Percentiles rank a stretch among this genome's conserved stretches.
These are phyloP conservation scores for Diplodia intermedia DNA, from an alignment of 2,329 filamentous ascomycete species.

Conservation along the genomic window DNA sequence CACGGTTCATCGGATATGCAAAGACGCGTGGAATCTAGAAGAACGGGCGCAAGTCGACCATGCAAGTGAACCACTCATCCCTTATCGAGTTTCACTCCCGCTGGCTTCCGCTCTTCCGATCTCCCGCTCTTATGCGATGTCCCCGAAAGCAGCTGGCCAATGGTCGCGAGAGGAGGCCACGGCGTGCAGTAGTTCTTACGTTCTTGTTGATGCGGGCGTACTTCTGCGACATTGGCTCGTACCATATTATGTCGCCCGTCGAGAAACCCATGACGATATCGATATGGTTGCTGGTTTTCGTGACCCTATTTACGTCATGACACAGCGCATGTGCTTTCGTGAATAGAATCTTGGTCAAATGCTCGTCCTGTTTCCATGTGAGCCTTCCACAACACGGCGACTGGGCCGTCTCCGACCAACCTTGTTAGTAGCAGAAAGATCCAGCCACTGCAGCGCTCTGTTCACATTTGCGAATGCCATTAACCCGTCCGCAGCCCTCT, in stretches of 20 bases:
- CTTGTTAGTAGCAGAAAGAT: slow-evolving; percentile 78
- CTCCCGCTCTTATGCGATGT: not conserved
- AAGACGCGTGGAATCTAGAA: not conserved
- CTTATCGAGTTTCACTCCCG: slow-evolving; percentile 12
- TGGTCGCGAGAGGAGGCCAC: slow-evolving; percentile 4
- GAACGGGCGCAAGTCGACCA: not conserved
- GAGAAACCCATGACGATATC: slow-evolving; percentile 96
- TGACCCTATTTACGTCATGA: slow-evolving; percentile 87
- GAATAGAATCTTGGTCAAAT: slow-evolving; percentile 93
- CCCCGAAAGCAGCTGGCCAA: not conserved
- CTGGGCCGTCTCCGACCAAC: slow-evolving; percentile 44
- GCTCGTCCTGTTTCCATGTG: slow-evolving; percentile 69
- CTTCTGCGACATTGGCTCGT: slow-evolving; percentile 94
- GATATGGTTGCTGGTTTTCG: slow-evolving; percentile 79
- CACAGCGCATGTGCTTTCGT: slow-evolving; percentile 95
- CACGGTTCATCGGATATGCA: not conserved
- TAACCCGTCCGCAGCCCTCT: slow-evolving; percentile 77
- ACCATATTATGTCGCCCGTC: slow-evolving; percentile 97
- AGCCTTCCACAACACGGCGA: not conserved
- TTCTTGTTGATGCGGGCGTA: slow-evolving; percentile 98
- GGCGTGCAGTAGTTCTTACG: slow-evolving; percentile 53
- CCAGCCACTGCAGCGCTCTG: slow-evolving; percentile 93
- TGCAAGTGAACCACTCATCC: not conserved
- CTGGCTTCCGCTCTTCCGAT: not conserved
- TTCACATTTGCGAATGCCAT: slow-evolving; percentile 97